phyloP scores from a whole-genome alignment of 495 filamentous ascomycete species.

The Penicillium arizonense region DNA sequence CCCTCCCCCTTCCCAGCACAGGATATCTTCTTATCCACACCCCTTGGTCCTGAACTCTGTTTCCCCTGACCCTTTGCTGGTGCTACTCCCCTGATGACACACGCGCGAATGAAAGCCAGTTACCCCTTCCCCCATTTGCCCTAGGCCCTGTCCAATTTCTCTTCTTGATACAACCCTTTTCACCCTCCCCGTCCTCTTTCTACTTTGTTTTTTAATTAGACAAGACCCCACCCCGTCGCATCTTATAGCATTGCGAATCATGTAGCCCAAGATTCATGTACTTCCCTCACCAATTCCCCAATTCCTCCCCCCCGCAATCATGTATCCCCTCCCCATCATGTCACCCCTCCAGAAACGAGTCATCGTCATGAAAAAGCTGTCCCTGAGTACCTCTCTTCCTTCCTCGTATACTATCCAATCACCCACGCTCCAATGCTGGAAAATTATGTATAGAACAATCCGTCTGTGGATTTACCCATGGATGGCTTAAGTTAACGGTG shows the following conservation, averaged over 20 bases:
- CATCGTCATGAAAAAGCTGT: slow-evolving; percentile 38
- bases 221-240: slow-evolving; percentile 30
- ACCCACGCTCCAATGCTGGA: slow-evolving; percentile 7
- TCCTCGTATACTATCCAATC: slow-evolving; percentile 31
- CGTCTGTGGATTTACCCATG: slow-evolving; percentile 1
- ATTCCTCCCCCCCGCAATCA: slow-evolving; percentile 13
- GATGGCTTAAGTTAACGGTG: slow-evolving; percentile 1
- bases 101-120: slow-evolving; percentile 25
- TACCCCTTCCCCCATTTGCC: slow-evolving; percentile 28
- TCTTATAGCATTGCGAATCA: slow-evolving; percentile 40
- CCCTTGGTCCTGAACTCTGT: slow-evolving; percentile 8
- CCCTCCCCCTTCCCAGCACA: slow-evolving; percentile 11
- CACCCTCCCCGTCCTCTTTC: slow-evolving; percentile 17
- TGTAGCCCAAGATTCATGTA: slow-evolving; percentile 55
- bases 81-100: slow-evolving; percentile 21
- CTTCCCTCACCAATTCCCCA: slow-evolving; percentile 15
- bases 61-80: slow-evolving; percentile 9
- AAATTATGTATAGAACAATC: slow-evolving; percentile 33
- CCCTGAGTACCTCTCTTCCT: slow-evolving; percentile 16
- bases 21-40: slow-evolving; percentile 6
- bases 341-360: slow-evolving; percentile 27
- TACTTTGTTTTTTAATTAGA: slow-evolving; percentile 47
- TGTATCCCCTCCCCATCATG: slow-evolving; percentile 23
- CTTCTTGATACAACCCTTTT: slow-evolving; percentile 22
- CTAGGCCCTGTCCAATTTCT: slow-evolving; percentile 23